Percentiles rank a stretch among this genome's conserved stretches.
These are phyloP conservation scores for Marasmius oreades DNA, from an alignment of 1,284 basidiomycete genomes.

Conservation along the genomic window DNA sequence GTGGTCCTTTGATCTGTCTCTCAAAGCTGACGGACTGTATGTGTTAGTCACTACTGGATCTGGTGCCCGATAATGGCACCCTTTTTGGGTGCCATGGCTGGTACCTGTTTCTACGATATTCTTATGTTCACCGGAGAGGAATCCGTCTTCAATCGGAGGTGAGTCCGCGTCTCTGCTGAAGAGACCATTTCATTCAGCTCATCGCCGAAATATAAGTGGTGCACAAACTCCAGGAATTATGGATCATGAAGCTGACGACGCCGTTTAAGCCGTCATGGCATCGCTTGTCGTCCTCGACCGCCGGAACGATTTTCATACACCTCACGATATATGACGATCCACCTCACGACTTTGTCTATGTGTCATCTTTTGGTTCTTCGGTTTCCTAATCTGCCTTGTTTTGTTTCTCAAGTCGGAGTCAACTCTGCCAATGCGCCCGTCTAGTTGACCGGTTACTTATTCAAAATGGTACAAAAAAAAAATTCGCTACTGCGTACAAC, in stretches of 20 bases:
- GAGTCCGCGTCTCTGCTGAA: background rate
- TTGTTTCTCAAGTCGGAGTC: background rate
- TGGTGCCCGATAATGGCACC: slow-evolving; percentile 42
- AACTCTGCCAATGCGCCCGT: background rate
- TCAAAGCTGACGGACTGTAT: background rate
- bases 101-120: slow-evolving; percentile 32
- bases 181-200: background rate
- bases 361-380: background rate
- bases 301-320: background rate
- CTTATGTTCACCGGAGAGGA: slow-evolving; percentile 32
- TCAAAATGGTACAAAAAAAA: no score
- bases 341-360: background rate
- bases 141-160: slow-evolving; percentile 17
- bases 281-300: no score
- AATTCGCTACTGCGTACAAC: no score
- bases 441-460: no score
- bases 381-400: background rate
- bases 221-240: background rate
- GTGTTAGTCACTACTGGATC: slow-evolving; percentile 42
- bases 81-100: slow-evolving; percentile 32
- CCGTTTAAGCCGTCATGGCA: background rate
- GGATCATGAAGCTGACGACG: slow-evolving; percentile 2
- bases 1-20: background rate
- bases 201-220: background rate
- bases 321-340: background rate